Percentiles rank a stretch among this genome's conserved stretches.
Conservation (phyloP, 106 monocot species). For the Vanilla planifolia region DNA sequence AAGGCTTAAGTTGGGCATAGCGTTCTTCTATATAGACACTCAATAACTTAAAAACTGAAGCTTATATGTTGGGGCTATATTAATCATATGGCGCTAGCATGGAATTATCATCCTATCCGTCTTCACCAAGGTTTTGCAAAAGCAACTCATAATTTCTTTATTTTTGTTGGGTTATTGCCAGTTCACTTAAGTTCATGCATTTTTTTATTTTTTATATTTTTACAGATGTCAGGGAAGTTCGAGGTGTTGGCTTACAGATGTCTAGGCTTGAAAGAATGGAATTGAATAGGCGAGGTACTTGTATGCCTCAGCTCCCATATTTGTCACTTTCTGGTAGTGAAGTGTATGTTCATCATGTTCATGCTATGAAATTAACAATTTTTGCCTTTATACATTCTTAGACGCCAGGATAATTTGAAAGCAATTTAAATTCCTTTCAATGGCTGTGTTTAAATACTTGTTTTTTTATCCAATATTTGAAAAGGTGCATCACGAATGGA, state of each 20-base stretch:
- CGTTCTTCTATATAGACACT: too few species aligned
- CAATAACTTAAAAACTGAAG: too few species aligned
- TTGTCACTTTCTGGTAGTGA: background rate
- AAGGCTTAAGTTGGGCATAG: too few species aligned
- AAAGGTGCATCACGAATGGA: too few species aligned
- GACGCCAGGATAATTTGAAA: background rate
- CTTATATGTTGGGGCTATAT: too few species aligned
- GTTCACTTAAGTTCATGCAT: too few species aligned
- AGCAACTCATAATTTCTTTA: background rate
- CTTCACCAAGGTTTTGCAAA: too few species aligned
- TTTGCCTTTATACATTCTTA: background rate
- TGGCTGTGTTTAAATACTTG: background rate
- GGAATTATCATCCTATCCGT: too few species aligned
- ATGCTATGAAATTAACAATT: background rate
- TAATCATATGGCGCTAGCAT: too few species aligned
- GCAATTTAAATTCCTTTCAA: background rate
- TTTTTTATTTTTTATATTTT: too few species aligned
- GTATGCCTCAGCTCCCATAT: background rate
- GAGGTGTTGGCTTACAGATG: constrained; percentile 87
- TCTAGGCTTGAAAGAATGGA: constrained; percentile 64
- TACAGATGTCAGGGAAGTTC: constrained; percentile 89
- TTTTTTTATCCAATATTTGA: too few species aligned
- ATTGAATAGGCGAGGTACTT: constrained; percentile 30
- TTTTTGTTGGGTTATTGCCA: too few species aligned
- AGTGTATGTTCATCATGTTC: background rate